Percentiles rank a stretch among this genome's conserved stretches.
phyloP scores from a whole-genome alignment of 345 rosid genomes.

The Eucalyptus brandiana region DNA sequence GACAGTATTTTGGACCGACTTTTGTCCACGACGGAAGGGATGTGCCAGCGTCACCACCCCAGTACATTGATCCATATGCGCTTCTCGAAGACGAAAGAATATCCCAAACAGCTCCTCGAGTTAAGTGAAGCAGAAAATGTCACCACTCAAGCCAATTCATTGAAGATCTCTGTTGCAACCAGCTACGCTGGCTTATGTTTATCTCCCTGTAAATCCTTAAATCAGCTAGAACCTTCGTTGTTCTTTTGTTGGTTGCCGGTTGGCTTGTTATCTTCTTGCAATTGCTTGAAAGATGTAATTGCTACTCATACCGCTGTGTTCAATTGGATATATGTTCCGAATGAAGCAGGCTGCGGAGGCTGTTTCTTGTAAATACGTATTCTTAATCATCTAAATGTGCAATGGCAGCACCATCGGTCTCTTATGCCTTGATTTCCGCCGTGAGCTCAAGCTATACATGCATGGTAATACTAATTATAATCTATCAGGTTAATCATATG shows the following conservation, averaged over 20 bases:
- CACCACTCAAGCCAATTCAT: not conserved
- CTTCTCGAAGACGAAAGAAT: slow-evolving; percentile 88
- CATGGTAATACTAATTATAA: not conserved
- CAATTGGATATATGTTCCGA: not conserved
- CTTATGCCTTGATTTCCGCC: not conserved
- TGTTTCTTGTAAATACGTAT: not conserved
- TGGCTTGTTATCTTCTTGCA: not conserved
- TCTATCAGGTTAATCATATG: not conserved
- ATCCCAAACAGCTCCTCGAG: slow-evolving; percentile 45
- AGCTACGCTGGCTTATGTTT: not conserved
- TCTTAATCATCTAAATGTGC: not conserved
- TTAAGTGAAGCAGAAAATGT: slow-evolving; percentile 17
- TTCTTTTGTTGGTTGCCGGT: not conserved
- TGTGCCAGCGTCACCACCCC: slow-evolving; percentile 27
- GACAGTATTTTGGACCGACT: slow-evolving; percentile 65
- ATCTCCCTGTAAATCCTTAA: not conserved
- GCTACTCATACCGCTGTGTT: not conserved
- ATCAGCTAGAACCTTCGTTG: not conserved
- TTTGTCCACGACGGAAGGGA: slow-evolving; percentile 64
- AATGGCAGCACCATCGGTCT: not conserved
- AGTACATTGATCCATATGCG: slow-evolving; percentile 58
- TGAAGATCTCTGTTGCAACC: not conserved
- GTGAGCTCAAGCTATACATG: not conserved
- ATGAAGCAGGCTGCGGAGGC: not conserved
- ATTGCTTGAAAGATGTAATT: not conserved